phyloP scores from a whole-genome alignment of 2,329 filamentous ascomycete genomes.

The Fusarium palustre region DNA sequence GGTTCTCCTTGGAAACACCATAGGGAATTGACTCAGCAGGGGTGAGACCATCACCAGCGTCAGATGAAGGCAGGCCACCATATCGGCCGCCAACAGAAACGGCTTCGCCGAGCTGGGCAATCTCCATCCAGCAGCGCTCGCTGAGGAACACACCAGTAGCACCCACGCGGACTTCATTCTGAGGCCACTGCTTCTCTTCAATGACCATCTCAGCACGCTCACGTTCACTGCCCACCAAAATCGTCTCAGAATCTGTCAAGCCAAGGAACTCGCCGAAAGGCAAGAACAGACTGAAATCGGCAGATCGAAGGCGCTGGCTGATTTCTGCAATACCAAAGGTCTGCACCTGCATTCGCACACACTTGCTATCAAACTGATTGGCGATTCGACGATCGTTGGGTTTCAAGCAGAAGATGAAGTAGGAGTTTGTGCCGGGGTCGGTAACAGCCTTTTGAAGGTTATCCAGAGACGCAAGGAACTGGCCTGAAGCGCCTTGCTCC shows the following conservation, averaged over 20 bases:
- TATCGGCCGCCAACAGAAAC: constrained; percentile 61
- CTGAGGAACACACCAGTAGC: constrained; percentile 96
- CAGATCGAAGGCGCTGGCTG: constrained; percentile 89
- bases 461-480: constrained; percentile 89
- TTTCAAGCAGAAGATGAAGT: constrained; percentile 97
- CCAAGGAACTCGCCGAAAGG: constrained; percentile 97
- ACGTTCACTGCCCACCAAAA: constrained; percentile 89
- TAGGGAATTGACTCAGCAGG: constrained; percentile 71
- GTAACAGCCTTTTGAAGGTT: constrained; percentile 90
- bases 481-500: constrained; percentile 89
- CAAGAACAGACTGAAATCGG: constrained; percentile 95
- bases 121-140: constrained; percentile 93
- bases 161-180: constrained; percentile 89
- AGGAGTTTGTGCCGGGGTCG: constrained; percentile 86
- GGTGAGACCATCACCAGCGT: constrained; percentile 71
- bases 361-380: constrained; percentile 99
- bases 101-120: constrained; percentile 78
- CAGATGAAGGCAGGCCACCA: constrained; percentile 56
- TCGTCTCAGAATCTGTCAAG: constrained; percentile 83
- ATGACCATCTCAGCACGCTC: constrained; percentile 94
- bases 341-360: constrained; percentile 92
- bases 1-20: constrained; percentile 71
- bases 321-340: constrained; percentile 98
- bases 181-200: constrained; percentile 91
- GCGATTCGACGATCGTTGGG: constrained; percentile 97